Percentiles rank a stretch among this genome's conserved stretches.
phyloP scores from a whole-genome alignment of 352 stramenopile genomes.

The Phytophthora hibernalis region DNA sequence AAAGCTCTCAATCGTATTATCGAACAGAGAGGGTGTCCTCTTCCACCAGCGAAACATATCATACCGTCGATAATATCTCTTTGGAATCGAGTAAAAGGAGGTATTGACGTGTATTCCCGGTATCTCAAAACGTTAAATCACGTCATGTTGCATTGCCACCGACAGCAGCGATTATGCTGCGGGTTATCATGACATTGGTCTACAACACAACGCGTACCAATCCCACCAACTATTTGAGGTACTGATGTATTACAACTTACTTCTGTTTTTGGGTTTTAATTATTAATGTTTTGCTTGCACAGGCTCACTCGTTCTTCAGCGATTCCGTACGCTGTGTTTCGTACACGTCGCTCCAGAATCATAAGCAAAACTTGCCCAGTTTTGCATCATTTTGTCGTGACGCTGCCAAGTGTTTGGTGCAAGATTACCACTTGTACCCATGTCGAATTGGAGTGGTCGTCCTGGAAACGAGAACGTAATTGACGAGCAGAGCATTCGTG shows the following conservation, averaged over 20 bases:
- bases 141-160: not conserved
- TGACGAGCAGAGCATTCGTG: not conserved
- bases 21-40: not conserved
- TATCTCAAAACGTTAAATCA: slow-evolving; percentile 13
- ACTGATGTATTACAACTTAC: not conserved
- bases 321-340: not conserved
- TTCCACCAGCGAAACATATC: slow-evolving; percentile 6
- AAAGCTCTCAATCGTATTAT: slow-evolving; percentile 1
- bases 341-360: slow-evolving; percentile 4
- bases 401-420: slow-evolving; percentile 3
- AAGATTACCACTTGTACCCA: not conserved
- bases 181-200: slow-evolving; percentile 10
- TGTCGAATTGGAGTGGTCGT: not conserved
- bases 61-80: not conserved
- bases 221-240: slow-evolving; percentile 8
- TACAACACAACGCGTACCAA: slow-evolving; percentile 4
- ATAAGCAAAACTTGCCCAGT: slow-evolving; percentile 3
- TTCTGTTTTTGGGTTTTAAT: not conserved
- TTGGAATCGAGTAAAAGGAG: slow-evolving; percentile 12
- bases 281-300: not conserved
- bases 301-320: slow-evolving; percentile 3
- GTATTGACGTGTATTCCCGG: slow-evolving; percentile 9
- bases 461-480: not conserved
- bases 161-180: slow-evolving; percentile 3
- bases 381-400: slow-evolving; percentile 6